Percentiles rank a stretch among this genome's conserved stretches.
Conservation (phyloP, 179 eudicot species). For the Gypsophila paniculata region DNA sequence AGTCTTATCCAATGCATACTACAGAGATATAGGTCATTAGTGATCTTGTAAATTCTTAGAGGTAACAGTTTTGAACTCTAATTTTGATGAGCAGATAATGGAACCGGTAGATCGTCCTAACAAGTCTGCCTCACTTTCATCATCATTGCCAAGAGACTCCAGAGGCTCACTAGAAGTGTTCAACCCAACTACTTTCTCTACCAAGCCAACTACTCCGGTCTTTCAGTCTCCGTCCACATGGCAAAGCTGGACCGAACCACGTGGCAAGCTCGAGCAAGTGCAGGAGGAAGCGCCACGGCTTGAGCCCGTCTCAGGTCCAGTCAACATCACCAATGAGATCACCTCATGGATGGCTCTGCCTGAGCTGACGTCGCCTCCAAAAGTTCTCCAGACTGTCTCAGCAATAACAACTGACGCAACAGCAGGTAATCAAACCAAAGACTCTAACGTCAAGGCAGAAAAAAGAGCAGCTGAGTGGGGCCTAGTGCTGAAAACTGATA, state of each 20-base stretch:
- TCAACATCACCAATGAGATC: constrained; percentile 38
- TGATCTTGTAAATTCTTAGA: neutral
- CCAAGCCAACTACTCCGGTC: constrained; percentile 33
- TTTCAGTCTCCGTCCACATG: constrained; percentile 43
- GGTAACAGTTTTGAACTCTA: constrained; percentile 10
- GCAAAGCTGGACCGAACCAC: constrained; percentile 46
- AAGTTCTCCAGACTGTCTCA: constrained; percentile 19
- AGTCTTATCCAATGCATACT: neutral
- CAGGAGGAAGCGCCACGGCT: constrained; percentile 28
- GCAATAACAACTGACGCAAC: constrained; percentile 17
- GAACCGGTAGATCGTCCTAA: constrained; percentile 24
- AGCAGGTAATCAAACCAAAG: constrained; percentile 15
- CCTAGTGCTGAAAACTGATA: constrained; percentile 69
- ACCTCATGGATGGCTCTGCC: constrained; percentile 96
- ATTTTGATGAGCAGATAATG: constrained; percentile 25
- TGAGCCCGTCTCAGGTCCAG: constrained; percentile 22
- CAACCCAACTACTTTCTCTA: constrained; percentile 51
- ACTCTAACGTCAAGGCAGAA: constrained; percentile 42
- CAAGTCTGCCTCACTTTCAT: constrained; percentile 35
- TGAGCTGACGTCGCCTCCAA: constrained; percentile 29
- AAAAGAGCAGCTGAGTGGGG: constrained; percentile 99
- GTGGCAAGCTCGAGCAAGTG: constrained; percentile 29
- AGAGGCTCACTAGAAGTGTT: constrained; percentile 93
- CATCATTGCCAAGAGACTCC: constrained; percentile 59
- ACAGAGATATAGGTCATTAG: neutral